Percentiles rank a stretch among this genome's conserved stretches.
These are phyloP conservation scores for Rhodamnia rubescens DNA, from an alignment of 345 rosid genomes.

Conservation along the genomic window DNA sequence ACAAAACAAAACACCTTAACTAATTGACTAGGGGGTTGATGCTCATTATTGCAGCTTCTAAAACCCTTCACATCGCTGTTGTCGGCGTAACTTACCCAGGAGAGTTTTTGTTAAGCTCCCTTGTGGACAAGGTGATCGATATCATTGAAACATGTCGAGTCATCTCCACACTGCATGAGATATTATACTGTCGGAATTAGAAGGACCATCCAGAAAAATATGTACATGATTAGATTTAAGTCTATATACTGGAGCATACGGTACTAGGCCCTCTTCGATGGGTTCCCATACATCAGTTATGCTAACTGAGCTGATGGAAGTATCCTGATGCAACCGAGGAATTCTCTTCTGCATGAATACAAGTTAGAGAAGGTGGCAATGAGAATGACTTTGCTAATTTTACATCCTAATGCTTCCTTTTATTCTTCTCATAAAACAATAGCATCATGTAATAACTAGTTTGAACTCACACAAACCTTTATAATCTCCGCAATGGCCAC, in stretches of 20 bases:
- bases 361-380: not conserved
- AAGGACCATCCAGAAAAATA: not conserved
- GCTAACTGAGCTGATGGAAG: conserved; percentile 78
- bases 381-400: not conserved
- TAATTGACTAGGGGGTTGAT: not conserved
- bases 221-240: not conserved
- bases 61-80: not conserved
- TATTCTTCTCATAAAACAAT: not conserved
- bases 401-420: not conserved
- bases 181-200: not conserved
- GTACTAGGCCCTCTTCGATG: conserved; percentile 85
- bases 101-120: conserved; percentile 57
- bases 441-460: not conserved
- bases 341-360: conserved; percentile 46
- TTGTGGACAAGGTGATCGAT: conserved; percentile 68
- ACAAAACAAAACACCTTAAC: not conserved
- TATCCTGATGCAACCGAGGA: conserved; percentile 79
- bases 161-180: conserved; percentile 80
- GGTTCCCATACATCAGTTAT: conserved; percentile 99
- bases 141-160: conserved; percentile 94
- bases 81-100: conserved; percentile 50
- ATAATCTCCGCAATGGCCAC: not conserved
- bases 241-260: conserved; percentile 31
- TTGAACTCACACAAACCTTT: not conserved
- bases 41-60: not conserved